A percentile compares a stretch with the other conserved stretches of the same genome.
phyloP scores from a whole-genome alignment of 176 grass and related monocot species.

The Poa pratensis region DNA sequence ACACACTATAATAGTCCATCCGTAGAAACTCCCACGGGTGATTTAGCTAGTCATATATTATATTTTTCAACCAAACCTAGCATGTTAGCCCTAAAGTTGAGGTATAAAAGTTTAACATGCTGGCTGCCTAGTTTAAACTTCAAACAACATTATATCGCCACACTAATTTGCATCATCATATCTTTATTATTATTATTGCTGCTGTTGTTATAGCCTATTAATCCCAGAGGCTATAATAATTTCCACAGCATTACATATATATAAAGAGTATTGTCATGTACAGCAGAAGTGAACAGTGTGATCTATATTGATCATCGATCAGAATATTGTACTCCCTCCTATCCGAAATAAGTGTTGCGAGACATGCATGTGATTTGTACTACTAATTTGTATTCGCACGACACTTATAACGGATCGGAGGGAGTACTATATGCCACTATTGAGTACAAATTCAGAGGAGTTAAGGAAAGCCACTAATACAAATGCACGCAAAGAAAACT shows the following conservation, averaged over 20 bases:
- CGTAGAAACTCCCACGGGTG: too few relatives aligned
- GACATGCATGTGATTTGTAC: too few relatives aligned
- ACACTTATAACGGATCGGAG: too few relatives aligned
- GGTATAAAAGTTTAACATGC: neutral
- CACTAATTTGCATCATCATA: neutral
- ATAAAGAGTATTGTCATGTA: neutral
- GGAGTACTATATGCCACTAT: neutral
- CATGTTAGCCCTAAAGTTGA: neutral
- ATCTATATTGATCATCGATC: neutral
- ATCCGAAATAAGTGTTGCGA: too few relatives aligned
- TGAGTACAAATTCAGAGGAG: neutral
- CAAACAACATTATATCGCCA: neutral
- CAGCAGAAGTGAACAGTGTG: conserved; percentile 11
- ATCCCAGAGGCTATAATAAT: neutral
- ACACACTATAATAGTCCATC: too few relatives aligned
- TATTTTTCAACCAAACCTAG: neutral
- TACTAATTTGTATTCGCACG: too few relatives aligned
- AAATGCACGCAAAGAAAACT: conserved; percentile 10
- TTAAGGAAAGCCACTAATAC: neutral
- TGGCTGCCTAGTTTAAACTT: conserved; percentile 13
- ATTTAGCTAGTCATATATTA: neutral
- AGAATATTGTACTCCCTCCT: conserved; percentile 16
- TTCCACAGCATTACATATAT: conserved; percentile 4
- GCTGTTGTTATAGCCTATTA: neutral
- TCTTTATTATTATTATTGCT: neutral